phyloP scores from a whole-genome alignment of 257 asterid genomes.

The Fraxinus americana region DNA sequence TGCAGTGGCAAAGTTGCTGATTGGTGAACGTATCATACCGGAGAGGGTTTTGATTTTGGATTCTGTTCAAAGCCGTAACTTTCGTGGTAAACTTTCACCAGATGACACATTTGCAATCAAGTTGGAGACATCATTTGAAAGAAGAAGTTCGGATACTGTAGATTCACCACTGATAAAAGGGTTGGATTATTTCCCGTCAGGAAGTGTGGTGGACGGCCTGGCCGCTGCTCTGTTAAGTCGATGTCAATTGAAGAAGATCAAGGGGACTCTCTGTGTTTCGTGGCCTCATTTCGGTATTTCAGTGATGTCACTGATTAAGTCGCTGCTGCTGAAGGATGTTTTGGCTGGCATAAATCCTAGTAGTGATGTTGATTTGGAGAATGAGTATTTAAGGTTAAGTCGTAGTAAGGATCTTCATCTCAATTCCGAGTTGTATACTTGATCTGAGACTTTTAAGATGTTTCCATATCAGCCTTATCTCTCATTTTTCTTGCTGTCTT shows the following conservation, averaged over 20 bases:
- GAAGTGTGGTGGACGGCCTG: constrained; percentile 90
- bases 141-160: constrained; percentile 34
- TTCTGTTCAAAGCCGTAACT: constrained; percentile 67
- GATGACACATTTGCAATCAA: constrained; percentile 75
- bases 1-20: constrained; percentile 67
- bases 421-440: constrained; percentile 82
- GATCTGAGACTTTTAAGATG: constrained; percentile 32
- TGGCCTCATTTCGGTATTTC: constrained; percentile 86
- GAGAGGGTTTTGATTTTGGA: constrained; percentile 81
- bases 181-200: constrained; percentile 83
- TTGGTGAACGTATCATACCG: constrained; percentile 68
- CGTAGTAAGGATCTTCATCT: constrained; percentile 48
- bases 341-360: constrained; percentile 46
- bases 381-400: constrained; percentile 46
- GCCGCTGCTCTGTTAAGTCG: constrained; percentile 80
- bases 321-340: constrained; percentile 62
- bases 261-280: constrained; percentile 66
- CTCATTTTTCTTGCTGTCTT: constrained; percentile 23
- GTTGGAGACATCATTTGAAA: constrained; percentile 75
- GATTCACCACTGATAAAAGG: constrained; percentile 48
- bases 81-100: constrained; percentile 75
- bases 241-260: constrained; percentile 72
- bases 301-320: constrained; percentile 56
- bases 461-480: background rate
- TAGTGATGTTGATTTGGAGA: constrained; percentile 42